phyloP scores from a whole-genome alignment of 352 stramenopile genomes.

The Globisporangium ultimum region DNA sequence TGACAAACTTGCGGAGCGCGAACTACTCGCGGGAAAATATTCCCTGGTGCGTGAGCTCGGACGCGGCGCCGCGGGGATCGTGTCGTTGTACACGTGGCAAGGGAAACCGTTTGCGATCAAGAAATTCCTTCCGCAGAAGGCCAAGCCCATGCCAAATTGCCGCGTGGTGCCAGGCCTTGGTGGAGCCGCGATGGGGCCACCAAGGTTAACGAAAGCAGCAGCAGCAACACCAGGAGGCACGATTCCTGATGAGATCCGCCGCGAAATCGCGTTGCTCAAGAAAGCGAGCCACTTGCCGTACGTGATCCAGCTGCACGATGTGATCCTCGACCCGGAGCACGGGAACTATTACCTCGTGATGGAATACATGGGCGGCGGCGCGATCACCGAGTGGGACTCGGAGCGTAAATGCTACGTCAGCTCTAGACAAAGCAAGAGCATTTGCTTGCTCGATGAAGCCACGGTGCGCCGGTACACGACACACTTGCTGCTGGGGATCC shows the following conservation, averaged over 20 bases:
- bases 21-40: slow-evolving; percentile 64
- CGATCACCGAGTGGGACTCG: slow-evolving; percentile 73
- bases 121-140: slow-evolving; percentile 62
- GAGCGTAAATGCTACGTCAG: slow-evolving; percentile 61
- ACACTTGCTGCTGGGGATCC: slow-evolving; percentile 60
- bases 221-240: neutral
- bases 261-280: slow-evolving; percentile 75
- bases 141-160: slow-evolving; percentile 46
- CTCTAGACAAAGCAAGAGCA: slow-evolving; percentile 35
- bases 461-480: slow-evolving; percentile 54
- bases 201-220: no score
- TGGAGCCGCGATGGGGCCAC: neutral
- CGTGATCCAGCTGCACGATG: slow-evolving; percentile 66
- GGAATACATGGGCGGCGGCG: slow-evolving; percentile 82
- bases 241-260: slow-evolving; percentile 57
- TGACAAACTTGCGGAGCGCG: slow-evolving; percentile 45
- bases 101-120: slow-evolving; percentile 66
- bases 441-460: slow-evolving; percentile 37
- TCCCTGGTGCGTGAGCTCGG: slow-evolving; percentile 70
- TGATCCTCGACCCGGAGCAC: slow-evolving; percentile 66
- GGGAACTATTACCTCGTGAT: slow-evolving; percentile 73
- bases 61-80: slow-evolving; percentile 59
- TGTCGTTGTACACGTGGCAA: slow-evolving; percentile 72
- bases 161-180: slow-evolving; percentile 22
- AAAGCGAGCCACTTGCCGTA: slow-evolving; percentile 65